Percentiles rank a stretch among this genome's conserved stretches.
Evolutionary conservation across 1,139 yeast species (phyloP).

Genomic region (Debaryomycetaceae sp.): DNA sequence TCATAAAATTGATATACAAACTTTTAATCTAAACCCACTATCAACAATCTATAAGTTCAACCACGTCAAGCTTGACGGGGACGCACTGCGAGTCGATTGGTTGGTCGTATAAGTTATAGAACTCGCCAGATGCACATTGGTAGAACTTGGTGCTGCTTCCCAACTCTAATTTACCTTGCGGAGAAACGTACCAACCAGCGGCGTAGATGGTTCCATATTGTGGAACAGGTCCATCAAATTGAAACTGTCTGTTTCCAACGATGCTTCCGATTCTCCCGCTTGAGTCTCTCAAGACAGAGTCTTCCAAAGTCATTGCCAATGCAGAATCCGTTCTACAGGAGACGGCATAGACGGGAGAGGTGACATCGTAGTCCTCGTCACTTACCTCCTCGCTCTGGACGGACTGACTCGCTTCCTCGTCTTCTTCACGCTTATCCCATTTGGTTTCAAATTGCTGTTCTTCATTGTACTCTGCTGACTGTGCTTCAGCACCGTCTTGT

Average conservation of each 20-base stretch:
- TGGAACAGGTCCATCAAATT: slow-evolving; percentile 46
- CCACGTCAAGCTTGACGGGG: slow-evolving; percentile 35
- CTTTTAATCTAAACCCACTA: neutral
- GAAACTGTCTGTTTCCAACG: slow-evolving; percentile 42
- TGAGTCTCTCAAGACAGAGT: slow-evolving; percentile 34
- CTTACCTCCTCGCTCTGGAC: neutral
- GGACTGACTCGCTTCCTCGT: slow-evolving; percentile 24
- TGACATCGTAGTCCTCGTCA: slow-evolving; percentile 5
- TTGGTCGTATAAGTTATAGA: slow-evolving; percentile 37
- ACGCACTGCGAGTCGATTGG: slow-evolving; percentile 30
- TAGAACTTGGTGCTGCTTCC: slow-evolving; percentile 33
- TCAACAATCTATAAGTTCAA: slow-evolving; percentile 32
- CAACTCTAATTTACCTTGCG: slow-evolving; percentile 33
- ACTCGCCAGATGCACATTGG: slow-evolving; percentile 45
- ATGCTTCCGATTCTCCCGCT: slow-evolving; percentile 39
- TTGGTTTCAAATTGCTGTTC: slow-evolving; percentile 18
- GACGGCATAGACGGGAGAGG: slow-evolving; percentile 28
- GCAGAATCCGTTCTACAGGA: slow-evolving; percentile 32
- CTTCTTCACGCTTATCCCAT: slow-evolving; percentile 14
- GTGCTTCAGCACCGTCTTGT: neutral
- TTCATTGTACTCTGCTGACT: slow-evolving; percentile 4
- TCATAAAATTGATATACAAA: neutral
- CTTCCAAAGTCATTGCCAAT: slow-evolving; percentile 27
- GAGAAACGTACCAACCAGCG: slow-evolving; percentile 43
- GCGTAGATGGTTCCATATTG: slow-evolving; percentile 41